Percentiles rank a stretch among this genome's conserved stretches.
Evolutionary conservation across 768 basidiomycete species (phyloP).

Genomic region (Mrakia gelida): DNA sequence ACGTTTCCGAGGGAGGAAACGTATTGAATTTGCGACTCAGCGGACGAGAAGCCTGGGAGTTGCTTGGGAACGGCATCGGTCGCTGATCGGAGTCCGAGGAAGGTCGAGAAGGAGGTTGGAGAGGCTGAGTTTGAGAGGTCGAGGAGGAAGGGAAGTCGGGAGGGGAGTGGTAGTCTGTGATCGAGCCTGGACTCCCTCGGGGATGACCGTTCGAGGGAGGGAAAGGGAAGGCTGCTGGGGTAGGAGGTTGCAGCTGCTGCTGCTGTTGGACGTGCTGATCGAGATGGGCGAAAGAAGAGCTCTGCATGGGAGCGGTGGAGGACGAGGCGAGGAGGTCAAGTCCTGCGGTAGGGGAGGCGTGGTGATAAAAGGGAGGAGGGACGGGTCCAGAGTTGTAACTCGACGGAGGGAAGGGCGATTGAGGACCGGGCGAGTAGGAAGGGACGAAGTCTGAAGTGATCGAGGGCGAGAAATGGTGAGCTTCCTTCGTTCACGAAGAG

Average conservation of each 20-base stretch:
- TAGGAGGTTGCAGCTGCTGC: neutral
- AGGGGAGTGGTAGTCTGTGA: slow-evolving; percentile 3
- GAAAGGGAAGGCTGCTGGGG: neutral
- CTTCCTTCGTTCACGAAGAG: neutral
- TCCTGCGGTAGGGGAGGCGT: neutral
- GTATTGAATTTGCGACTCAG: neutral
- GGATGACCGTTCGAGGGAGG: neutral
- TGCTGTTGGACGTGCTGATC: neutral
- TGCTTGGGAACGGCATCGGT: neutral
- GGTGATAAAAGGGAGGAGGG: neutral
- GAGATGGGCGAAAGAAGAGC: neutral
- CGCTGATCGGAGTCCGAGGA: neutral
- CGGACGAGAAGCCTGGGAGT: neutral
- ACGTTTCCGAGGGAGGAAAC: slow-evolving; percentile 1
- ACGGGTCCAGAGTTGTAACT: neutral
- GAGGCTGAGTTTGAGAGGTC: neutral
- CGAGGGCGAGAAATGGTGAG: neutral
- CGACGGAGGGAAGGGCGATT: neutral
- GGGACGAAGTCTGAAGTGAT: neutral
- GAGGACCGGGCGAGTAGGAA: neutral
- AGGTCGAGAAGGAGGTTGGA: neutral
- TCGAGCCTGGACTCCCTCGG: neutral
- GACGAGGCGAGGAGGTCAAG: slow-evolving; percentile 5
- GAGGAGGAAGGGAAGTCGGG: neutral
- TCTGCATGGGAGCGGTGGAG: neutral